Evolutionary conservation across 2,329 filamentous ascomycete species (phyloP).

Genomic region (Colletotrichum sp.): DNA sequence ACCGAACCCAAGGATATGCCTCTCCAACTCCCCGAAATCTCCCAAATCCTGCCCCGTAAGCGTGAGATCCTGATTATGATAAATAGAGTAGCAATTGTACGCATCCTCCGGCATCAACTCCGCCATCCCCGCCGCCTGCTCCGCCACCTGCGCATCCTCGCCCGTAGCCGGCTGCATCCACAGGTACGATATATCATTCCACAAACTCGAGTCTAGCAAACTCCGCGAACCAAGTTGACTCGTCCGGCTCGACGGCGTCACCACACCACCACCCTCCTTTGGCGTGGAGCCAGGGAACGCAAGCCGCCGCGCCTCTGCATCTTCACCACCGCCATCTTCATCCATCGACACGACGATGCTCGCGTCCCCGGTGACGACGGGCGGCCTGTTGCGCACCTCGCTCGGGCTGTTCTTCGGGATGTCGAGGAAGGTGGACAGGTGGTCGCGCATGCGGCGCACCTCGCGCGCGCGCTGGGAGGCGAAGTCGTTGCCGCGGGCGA

Average conservation of each 20-base stretch:
- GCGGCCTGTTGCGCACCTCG: neutral
- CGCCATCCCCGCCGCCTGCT: neutral
- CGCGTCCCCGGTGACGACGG: neutral
- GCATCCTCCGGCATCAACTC: neutral
- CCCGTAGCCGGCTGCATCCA: neutral
- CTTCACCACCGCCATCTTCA: neutral
- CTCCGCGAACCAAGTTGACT: conserved; percentile 8
- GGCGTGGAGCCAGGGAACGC: neutral
- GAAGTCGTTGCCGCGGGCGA: conserved; percentile 29
- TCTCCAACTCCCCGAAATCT: conserved; percentile 10
- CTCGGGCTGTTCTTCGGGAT: conserved; percentile 11
- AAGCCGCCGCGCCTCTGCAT: neutral
- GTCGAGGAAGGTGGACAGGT: neutral
- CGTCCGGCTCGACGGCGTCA: neutral
- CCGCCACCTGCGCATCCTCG: neutral
- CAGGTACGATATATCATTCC: conserved; percentile 15
- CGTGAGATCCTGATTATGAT: neutral
- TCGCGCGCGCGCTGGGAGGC: conserved; percentile 18
- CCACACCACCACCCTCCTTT: neutral
- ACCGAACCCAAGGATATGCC: neutral
- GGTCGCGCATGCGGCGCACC: conserved; percentile 7
- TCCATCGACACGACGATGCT: neutral
- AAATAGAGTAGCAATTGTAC: neutral
- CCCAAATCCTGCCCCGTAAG: conserved; percentile 7
- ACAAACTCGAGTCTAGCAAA: conserved; percentile 12